Conservation (phyloP, 331 rosid genomes). For the Acacia concinna region DNA sequence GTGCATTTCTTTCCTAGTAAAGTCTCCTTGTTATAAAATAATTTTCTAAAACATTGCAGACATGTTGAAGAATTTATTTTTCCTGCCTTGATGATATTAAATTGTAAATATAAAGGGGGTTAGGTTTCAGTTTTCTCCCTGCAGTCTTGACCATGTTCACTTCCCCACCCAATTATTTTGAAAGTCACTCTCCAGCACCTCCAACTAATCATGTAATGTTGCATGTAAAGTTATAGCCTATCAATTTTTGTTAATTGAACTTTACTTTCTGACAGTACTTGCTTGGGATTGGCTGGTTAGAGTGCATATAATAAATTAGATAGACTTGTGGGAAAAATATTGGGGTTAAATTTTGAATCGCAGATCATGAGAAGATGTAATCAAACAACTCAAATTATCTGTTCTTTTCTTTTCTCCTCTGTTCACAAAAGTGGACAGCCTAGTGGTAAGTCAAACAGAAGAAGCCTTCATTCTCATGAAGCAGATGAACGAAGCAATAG, state of each 20-base stretch:
- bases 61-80: background rate
- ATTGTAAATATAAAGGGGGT: background rate
- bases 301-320: background rate
- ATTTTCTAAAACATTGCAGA: background rate
- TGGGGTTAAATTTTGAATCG: background rate
- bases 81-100: background rate
- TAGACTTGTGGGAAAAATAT: background rate
- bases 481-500: background rate
- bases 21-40: constrained; percentile 1
- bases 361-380: background rate
- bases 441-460: background rate
- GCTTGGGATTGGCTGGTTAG: background rate
- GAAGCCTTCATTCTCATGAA: background rate
- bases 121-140: background rate
- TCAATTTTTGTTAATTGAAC: background rate
- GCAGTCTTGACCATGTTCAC: background rate
- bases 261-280: background rate
- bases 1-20: background rate
- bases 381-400: background rate
- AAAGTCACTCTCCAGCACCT: background rate
- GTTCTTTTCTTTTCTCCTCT: background rate
- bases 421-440: background rate
- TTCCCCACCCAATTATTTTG: background rate
- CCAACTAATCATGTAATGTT: background rate
- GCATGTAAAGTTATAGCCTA: background rate